Evolutionary conservation across 2,329 filamentous ascomycete genomes (phyloP).

Genomic region (Colletotrichum tabaci): DNA sequence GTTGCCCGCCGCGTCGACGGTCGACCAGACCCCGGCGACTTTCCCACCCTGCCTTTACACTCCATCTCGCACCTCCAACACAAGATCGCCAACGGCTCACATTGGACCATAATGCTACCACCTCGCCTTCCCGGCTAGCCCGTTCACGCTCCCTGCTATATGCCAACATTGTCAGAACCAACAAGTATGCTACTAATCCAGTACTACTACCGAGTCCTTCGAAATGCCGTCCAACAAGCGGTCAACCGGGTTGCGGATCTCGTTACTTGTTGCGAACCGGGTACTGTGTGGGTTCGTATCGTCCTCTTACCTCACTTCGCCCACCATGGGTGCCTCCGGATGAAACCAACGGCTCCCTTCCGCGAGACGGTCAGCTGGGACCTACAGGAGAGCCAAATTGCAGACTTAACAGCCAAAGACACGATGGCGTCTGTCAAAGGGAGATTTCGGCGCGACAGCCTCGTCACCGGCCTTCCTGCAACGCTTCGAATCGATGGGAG

Average conservation of each 20-base stretch:
- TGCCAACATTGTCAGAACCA: background rate
- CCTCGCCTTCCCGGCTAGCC: conserved; percentile 12
- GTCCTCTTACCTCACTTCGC: background rate
- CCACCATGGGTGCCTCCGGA: background rate
- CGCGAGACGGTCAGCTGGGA: conserved; percentile 31
- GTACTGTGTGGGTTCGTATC: conserved; percentile 10
- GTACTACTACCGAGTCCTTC: background rate
- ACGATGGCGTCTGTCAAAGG: conserved; percentile 16
- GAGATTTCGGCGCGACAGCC: conserved; percentile 23
- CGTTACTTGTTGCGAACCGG: conserved; percentile 1
- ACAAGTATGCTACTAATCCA: background rate
- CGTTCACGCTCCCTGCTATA: conserved; percentile 4
- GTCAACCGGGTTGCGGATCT: conserved; percentile 16
- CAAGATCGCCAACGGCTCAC: conserved; percentile 2
- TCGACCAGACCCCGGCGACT: conserved; percentile 25
- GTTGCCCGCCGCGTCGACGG: conserved; percentile 20
- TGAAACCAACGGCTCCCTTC: conserved; percentile 15
- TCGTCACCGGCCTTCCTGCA: conserved; percentile 8
- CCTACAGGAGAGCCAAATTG: conserved; percentile 19
- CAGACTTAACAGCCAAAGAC: conserved; percentile 27
- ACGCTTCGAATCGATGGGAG: conserved; percentile 10
- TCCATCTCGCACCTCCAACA: conserved; percentile 32
- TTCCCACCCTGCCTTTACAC: conserved; percentile 33
- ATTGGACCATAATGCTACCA: conserved; percentile 10
- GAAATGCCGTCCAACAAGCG: conserved; percentile 5